Conservation (phyloP, 345 rosid genomes). For the Boechera stricta region DNA sequence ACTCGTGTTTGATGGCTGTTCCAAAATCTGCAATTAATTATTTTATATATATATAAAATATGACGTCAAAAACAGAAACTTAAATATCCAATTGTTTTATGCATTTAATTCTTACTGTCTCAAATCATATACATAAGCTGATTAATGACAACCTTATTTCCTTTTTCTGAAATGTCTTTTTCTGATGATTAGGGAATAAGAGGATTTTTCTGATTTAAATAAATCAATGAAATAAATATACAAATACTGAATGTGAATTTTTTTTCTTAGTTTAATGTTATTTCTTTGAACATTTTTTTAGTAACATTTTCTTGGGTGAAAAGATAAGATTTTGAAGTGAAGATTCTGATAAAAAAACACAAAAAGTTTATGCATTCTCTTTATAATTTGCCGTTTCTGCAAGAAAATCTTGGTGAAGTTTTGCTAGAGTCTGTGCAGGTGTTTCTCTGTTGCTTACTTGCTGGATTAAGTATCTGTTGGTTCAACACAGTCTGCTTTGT, state of each 20-base stretch:
- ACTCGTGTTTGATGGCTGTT: slow-evolving; percentile 1
- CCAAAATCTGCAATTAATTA: neutral
- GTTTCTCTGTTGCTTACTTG: slow-evolving; percentile 75
- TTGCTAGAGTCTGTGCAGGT: slow-evolving; percentile 54
- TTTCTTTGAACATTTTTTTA: neutral
- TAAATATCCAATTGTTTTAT: neutral
- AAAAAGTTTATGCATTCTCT: neutral
- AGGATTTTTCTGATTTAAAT: slow-evolving; percentile 1
- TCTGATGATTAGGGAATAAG: neutral
- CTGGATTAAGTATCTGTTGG: slow-evolving; percentile 96
- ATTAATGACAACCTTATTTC: neutral
- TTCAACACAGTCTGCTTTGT: slow-evolving; percentile 97
- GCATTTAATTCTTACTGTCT: neutral
- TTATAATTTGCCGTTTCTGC: neutral
- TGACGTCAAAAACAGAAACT: neutral
- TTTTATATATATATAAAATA: neutral
- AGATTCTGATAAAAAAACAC: neutral
- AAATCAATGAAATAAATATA: neutral
- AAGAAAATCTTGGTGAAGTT: neutral
- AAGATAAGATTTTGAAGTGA: slow-evolving; percentile 11
- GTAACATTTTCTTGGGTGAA: neutral
- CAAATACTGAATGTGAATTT: neutral
- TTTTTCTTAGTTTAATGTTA: neutral
- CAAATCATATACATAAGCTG: neutral
- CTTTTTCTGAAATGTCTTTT: neutral